Evolutionary conservation across 2,329 filamentous ascomycete species (phyloP).

Genomic region (Hypoxylon sp.): DNA sequence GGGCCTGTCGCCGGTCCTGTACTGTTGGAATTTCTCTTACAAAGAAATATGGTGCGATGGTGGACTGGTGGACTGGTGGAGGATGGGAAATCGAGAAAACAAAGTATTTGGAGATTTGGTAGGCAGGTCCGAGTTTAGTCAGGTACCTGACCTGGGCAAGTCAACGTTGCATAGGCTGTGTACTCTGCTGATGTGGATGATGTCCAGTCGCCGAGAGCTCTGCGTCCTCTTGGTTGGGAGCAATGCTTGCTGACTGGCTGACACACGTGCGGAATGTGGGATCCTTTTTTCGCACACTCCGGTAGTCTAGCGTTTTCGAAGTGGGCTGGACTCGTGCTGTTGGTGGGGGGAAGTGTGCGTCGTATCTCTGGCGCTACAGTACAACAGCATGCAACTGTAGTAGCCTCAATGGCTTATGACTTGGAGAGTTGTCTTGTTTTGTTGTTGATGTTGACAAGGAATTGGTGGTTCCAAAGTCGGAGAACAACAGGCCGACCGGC

Average conservation of each 20-base stretch:
- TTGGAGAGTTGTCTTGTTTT: neutral
- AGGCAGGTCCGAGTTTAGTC: slow-evolving; percentile 30
- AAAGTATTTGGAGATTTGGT: slow-evolving; percentile 35
- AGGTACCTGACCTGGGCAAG: slow-evolving; percentile 43
- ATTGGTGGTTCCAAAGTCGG: slow-evolving; percentile 2
- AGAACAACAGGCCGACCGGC: slow-evolving; percentile 3
- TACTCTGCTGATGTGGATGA: slow-evolving; percentile 45
- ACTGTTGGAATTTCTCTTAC: slow-evolving; percentile 25
- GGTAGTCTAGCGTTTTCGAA: slow-evolving; percentile 41
- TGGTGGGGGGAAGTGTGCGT: slow-evolving; percentile 25
- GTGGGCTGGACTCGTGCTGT: slow-evolving; percentile 32
- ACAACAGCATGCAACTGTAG: slow-evolving; percentile 2
- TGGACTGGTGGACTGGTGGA: slow-evolving; percentile 28
- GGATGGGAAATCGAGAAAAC: slow-evolving; percentile 32
- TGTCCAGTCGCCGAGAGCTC: slow-evolving; percentile 42
- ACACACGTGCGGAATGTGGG: slow-evolving; percentile 43
- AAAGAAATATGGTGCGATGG: slow-evolving; percentile 35
- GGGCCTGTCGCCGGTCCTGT: slow-evolving; percentile 11
- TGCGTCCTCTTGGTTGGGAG: slow-evolving; percentile 33
- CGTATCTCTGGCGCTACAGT: slow-evolving; percentile 35
- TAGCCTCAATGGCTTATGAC: neutral
- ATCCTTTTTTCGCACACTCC: slow-evolving; percentile 39
- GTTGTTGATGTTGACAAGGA: slow-evolving; percentile 10
- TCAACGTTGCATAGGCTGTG: slow-evolving; percentile 48
- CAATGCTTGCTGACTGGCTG: slow-evolving; percentile 33